phyloP scores from a whole-genome alignment of 208 protist genomes.

The Trypanosoma cruzi region DNA sequence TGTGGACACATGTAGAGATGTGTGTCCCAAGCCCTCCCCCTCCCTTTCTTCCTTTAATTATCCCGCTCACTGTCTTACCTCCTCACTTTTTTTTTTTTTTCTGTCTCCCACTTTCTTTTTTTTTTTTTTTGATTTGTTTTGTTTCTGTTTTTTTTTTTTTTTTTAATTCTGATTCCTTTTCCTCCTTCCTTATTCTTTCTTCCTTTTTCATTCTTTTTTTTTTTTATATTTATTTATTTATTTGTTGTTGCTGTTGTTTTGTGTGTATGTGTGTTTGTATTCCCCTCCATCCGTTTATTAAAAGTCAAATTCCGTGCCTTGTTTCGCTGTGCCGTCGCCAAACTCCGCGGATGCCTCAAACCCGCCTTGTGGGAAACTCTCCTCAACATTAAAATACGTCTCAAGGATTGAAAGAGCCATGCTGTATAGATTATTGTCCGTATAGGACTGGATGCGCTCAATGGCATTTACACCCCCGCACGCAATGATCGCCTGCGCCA shows the following conservation, averaged over 20 bases:
- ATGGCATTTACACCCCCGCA: conserved; percentile 95
- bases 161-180: neutral
- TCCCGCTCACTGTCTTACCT: too few species aligned
- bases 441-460: conserved; percentile 94
- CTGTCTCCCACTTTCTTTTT: too few species aligned
- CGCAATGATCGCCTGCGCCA: conserved; percentile 88
- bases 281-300: neutral
- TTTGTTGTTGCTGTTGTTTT: neutral
- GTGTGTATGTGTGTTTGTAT: neutral
- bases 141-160: conserved; percentile 11
- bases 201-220: neutral
- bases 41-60: too few species aligned
- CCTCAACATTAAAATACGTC: conserved; percentile 87
- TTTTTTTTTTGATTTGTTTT: conserved; percentile 7
- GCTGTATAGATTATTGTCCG: conserved; percentile 96
- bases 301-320: neutral
- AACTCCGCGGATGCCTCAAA: neutral
- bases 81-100: too few species aligned
- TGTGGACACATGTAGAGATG: too few species aligned
- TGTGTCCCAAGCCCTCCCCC: too few species aligned
- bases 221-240: conserved; percentile 4
- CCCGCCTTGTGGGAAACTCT: conserved; percentile 1
- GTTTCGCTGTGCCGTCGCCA: neutral
- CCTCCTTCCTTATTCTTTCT: conserved; percentile 4
- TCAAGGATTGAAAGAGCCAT: conserved; percentile 93